Base-by-base conservation (phyloP, 2,329 filamentous ascomycete species). In the Ophioceras dolichostomum region DNA sequence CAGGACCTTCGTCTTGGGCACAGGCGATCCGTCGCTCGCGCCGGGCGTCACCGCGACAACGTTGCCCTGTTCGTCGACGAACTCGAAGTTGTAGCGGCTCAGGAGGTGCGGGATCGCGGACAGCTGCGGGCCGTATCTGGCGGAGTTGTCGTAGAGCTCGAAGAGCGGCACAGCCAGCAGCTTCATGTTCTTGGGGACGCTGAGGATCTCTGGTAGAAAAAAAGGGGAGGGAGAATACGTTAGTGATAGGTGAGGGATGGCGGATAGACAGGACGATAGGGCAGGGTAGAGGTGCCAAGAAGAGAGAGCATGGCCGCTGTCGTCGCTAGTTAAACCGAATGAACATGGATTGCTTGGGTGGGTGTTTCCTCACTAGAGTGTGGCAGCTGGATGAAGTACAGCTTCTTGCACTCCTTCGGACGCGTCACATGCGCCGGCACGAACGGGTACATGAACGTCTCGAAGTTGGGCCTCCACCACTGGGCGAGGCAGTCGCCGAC, bases 361-460 rank as follows among this genome's bases (percentile, higher is more conserved):
- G n/a, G n/a, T n/a, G n/a, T n/a, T n/a, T n/a, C n/a, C n/a, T 43
- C 71, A 94, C 87, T 96, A 49, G 81, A 87, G 59, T 87, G 78
- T 0, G 91, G 91, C 20, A 98, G 68, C 57, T 94, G 85, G 47
- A 98, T 94, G 44, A 96, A 87, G 61, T 96, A 98, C 30, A 96
- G 71, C 70, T 98, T 98, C 70, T 98, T 98, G 67, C 89, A 94
- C 66, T 98, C 91, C 67, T 98, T 98, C 7, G 91, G 91, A 37
- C 91, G 72, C 14, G 89, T 95, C 44, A 95, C 86, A 62, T 98
- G 91, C 14, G 88, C 86, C 7, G 91, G 91, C 40, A 96, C 81
- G 60, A 95, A 98, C 1, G 91, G 91, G 58, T 98, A 98, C 87
- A 98, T 95, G 69, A 96, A 96, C 2, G 91, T 96, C 68, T 98